Conservation (phyloP, 106 monocot genomes). For the Apostasia shenzhenica region DNA sequence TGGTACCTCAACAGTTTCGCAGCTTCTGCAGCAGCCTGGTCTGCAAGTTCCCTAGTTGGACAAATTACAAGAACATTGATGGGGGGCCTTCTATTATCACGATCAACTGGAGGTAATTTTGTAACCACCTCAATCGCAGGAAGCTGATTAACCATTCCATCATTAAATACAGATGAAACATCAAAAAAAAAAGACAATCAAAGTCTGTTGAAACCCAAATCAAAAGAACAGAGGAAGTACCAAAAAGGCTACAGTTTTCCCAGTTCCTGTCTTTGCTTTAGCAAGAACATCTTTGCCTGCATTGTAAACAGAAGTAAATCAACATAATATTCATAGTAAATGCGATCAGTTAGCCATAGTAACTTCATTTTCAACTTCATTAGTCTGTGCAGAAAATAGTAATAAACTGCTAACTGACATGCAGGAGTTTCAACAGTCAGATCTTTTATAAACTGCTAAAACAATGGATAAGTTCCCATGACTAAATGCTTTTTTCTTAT, state of each 20-base stretch:
- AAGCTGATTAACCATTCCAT: slow-evolving; percentile 37
- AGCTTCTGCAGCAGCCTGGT: slow-evolving; percentile 85
- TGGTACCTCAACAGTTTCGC: slow-evolving; percentile 65
- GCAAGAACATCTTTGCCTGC: slow-evolving; percentile 98
- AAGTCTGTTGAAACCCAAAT: background rate
- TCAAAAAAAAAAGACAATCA: background rate
- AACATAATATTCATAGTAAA: background rate
- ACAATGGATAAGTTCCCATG: too few species aligned
- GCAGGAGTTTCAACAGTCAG: too few species aligned
- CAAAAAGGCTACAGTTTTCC: slow-evolving; percentile 97
- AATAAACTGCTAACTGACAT: too few species aligned
- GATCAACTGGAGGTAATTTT: slow-evolving; percentile 61
- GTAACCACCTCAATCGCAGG: slow-evolving; percentile 84
- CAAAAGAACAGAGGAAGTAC: slow-evolving; percentile 27
- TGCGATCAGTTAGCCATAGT: too few species aligned
- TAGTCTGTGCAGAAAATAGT: too few species aligned
- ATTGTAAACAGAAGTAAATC: slow-evolving; percentile 1
- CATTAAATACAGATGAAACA: background rate
- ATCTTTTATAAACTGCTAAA: too few species aligned
- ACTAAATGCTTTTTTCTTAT: too few species aligned
- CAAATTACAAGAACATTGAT: slow-evolving; percentile 88
- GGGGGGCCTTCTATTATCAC: slow-evolving; percentile 71
- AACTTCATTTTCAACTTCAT: too few species aligned
- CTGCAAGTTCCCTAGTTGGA: slow-evolving; percentile 94
- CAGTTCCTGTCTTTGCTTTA: slow-evolving; percentile 94